Evolutionary conservation across 2,329 filamentous ascomycete species (phyloP), one percentile per base, ranked within the genome.

Genomic region (Beauveria caledonica): DNA sequence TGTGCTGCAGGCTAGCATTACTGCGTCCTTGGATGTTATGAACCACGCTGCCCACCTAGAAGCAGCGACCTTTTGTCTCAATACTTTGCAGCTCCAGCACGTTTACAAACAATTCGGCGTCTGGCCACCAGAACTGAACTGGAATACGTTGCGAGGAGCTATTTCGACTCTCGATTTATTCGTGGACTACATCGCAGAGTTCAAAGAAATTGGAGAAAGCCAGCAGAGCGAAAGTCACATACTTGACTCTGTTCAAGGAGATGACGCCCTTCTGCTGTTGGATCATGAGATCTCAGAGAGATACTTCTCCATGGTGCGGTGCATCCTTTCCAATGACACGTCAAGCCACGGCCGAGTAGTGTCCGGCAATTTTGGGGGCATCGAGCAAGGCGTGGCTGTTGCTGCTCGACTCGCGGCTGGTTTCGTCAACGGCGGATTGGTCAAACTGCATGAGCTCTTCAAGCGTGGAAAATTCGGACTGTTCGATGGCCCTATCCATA

Each of bases 1-100:
- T 60, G 72, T 85, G 36, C 66, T 86, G 13, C 69, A 79, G 55
- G 74, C 76, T 59, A 81, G 78, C 5, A 70, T 79, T 42, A 72
- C 71, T 52, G 74, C 79, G 1, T 83, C 80, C 10, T 67, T 82
- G 42, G 78, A 82, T 62, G 80, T 83, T 3, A 72, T 85, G 67
- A 73, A 68, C 54, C 73, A 78, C 40, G 75, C 80, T 0, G 68
- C 70, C 15, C 75, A 78, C 25, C 70, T 84, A 8, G 74, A 74
- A 60, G 72, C 77, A 17, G 78, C 77, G 6, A 77, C 78, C 2
- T 79, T 79, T 62, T 78, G 76, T 15, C 66, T 84, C 33, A 84
- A 78, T 59, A 75, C 73, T 2, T 72, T 70, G 40, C 82, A 82
- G 66, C 68, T 85, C 27, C 77, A 80, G 53, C 76, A 79, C 48